Evolutionary conservation across 331 rosid species (phyloP), one percentile per base, ranked within the genome.

Genomic region (Pyrus hybrid): DNA sequence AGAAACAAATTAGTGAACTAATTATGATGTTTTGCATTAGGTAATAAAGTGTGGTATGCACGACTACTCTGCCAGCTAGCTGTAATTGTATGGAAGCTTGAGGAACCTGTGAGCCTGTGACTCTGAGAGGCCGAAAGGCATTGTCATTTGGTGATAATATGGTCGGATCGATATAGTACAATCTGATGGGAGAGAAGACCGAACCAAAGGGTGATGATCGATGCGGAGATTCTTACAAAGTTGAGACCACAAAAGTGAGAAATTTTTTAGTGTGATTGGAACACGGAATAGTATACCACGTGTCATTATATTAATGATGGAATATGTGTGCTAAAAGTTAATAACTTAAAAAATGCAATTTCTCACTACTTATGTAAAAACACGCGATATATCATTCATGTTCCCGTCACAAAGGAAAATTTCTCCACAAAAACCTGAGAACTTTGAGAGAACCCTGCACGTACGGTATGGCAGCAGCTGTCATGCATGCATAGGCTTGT

Each of bases 91-190:
- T 18, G 49, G 66, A 71, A 54, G 66, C n/a, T 32, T 53, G 16
- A 67, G 41, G 25, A 54, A 37, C n/a, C 47, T 45, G 72, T 73
- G 75, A 57, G 29, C 14, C 63, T 57, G 63, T 57, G 63, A 56
- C 25, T 20, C 26, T 56, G 13, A 21, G 63, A 78, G 68, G 75
- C 60, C 72, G 26, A 71, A 70, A 56, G 41, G 79, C 32, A 61
- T 88, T 60, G 87, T 86, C 82, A 84, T 86, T 88, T 70, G 87
- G 87, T 69, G 80, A 84, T 80, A 86, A 84, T 70, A 78, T 61
- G 86, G 87, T 83, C 79, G 89, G 85, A 68, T 58, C 62, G 62
- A n/a, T 57, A 13, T 57, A 65, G 77, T 25, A 62, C 33, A 62
- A 28, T 62, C 67, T 10, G 7, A 6, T 25, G 30, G 7, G 64